Evolutionary conservation across 2,329 filamentous ascomycete species (phyloP).

Genomic region (Pseudofabraea citricarpa): DNA sequence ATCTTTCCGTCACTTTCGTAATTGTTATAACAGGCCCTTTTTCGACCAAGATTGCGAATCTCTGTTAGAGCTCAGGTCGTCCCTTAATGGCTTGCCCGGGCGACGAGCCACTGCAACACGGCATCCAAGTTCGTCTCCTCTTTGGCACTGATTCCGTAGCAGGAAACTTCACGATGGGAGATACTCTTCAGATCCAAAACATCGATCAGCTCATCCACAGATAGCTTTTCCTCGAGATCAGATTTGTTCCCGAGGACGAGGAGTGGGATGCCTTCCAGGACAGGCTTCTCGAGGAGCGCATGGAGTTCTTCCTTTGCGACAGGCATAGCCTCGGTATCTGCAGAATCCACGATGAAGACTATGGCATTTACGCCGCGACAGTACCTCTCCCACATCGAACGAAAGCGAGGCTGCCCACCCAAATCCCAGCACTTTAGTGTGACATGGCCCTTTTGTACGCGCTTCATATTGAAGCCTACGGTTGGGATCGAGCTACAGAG

Average conservation of each 20-base stretch:
- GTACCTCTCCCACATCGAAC: constrained; percentile 99
- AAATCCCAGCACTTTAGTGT: constrained; percentile 99
- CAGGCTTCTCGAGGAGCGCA: constrained; percentile 76
- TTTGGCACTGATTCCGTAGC: constrained; percentile 97
- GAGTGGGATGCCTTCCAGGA: constrained; percentile 83
- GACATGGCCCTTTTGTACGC: constrained; percentile 95
- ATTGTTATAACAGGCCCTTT: constrained; percentile 40
- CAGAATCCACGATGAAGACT: constrained; percentile 96
- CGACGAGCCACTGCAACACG: constrained; percentile 94
- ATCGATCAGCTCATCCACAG: constrained; percentile 93
- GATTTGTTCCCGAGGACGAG: constrained; percentile 97
- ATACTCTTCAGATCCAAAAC: constrained; percentile 85
- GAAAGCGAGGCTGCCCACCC: constrained; percentile 92
- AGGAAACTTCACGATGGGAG: constrained; percentile 89
- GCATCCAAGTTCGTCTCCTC: constrained; percentile 98
- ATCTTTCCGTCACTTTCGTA: constrained; percentile 47
- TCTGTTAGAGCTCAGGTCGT: too few species aligned
- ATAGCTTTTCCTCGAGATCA: constrained; percentile 83
- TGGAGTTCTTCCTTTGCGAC: constrained; percentile 91
- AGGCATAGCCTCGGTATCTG: constrained; percentile 74
- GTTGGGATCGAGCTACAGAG: constrained; percentile 85
- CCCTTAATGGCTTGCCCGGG: constrained; percentile 62
- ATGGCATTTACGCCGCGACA: constrained; percentile 97
- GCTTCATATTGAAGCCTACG: constrained; percentile 98
- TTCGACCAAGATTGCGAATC: too few species aligned